These are phyloP conservation scores for Cokeromyces recurvatus DNA, from an alignment of 371 early-diverging fungal species.

Conservation along the genomic window DNA sequence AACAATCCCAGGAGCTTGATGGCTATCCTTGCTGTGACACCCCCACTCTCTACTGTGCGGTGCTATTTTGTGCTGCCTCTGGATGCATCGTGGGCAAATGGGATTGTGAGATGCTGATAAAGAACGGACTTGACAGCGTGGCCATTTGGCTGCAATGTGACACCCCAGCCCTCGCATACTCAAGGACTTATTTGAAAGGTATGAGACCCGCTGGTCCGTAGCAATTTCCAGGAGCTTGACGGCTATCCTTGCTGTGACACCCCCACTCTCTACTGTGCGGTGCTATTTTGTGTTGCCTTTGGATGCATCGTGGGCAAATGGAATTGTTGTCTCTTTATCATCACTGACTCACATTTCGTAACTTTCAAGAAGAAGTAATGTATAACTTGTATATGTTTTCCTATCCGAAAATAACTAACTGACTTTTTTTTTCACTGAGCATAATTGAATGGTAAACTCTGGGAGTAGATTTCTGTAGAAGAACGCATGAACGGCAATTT, in stretches of 20 bases:
- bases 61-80: constrained; percentile 1
- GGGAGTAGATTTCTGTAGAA: too few species aligned
- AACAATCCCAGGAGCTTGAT: neutral
- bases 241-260: neutral
- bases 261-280: neutral
- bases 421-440: too few species aligned
- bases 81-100: too few species aligned
- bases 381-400: too few species aligned
- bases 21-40: neutral
- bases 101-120: too few species aligned
- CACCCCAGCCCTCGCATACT: neutral
- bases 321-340: neutral
- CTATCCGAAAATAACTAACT: too few species aligned
- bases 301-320: neutral
- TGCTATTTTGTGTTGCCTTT: constrained; percentile 1
- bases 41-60: neutral
- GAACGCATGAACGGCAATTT: too few species aligned
- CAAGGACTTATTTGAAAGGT: constrained; percentile 1
- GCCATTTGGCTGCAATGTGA: constrained; percentile 1
- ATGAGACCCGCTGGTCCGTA: neutral
- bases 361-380: too few species aligned
- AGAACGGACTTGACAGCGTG: neutral
- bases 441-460: too few species aligned
- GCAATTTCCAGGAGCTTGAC: neutral
- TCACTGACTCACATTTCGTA: neutral